Evolutionary conservation across 202 grass and related monocot genomes (phyloP), one percentile per base, ranked within the genome.

Genomic region (Panicum virgatum): DNA sequence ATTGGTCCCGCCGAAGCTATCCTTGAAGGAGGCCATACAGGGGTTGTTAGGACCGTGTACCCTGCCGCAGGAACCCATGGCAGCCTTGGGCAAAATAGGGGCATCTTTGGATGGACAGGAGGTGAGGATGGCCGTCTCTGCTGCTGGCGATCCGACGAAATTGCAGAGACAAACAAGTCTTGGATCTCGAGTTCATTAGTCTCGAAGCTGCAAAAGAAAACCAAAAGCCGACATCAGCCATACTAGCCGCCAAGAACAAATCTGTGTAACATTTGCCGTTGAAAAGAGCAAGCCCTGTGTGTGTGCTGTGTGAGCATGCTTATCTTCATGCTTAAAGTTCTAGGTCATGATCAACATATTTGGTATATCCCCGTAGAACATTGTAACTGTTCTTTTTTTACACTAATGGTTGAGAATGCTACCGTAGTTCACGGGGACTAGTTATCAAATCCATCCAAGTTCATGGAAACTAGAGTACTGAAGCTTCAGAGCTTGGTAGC

Each of bases 61-160:
- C 88, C 88, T 34, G 83, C 83, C 66, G 50, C 80, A 68, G 66
- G 74, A 57, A 79, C 57, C 78, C 79, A 86, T 51, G 3, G 61
- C 36, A 73, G 77, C 47, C 74, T 89, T 53, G 83, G 75, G 3
- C 66, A 78, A 57, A 77, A 54, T 73, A 91, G 54, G 74, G 88
- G 90, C 22, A 90, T 98, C 51, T 98, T 93, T 88, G 86, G 90
- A 85, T 98, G 92, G 96, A 95, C 96, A 61, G 96, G 96, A 57
- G 92, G 92, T 4, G 96, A 98, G 61, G 96, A 98, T 52, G 96
- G 92, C 12, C 88, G 90, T 50, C 74, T 98, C 50, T 98, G 95
- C 74, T 98, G 88, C 59, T 98, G 96, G 96, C 62, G 72, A 30
- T 95, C 96, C 0, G 86, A 83, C 0, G 86, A 91, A 38, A 80